These are phyloP conservation scores for Stephania japonica DNA, from an alignment of 164 flowering plant species.

Conservation along the genomic window DNA sequence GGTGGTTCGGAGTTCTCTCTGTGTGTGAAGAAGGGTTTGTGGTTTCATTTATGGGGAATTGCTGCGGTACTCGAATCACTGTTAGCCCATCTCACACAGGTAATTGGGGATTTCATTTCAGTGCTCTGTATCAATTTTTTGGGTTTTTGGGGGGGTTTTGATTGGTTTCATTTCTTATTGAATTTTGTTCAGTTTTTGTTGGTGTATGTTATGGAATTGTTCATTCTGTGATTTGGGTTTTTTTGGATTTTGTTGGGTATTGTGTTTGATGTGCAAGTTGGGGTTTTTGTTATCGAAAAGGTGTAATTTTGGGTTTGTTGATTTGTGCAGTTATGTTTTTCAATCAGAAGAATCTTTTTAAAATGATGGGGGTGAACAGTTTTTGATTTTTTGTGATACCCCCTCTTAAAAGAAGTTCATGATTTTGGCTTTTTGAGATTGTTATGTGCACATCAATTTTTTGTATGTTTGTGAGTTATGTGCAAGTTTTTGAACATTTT, in stretches of 20 bases:
- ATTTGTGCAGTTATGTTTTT: not conserved
- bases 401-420: not conserved
- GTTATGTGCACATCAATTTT: not conserved
- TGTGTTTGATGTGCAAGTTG: not conserved
- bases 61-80: slow-evolving; percentile 59
- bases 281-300: no score
- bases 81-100: slow-evolving; percentile 57
- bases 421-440: not conserved
- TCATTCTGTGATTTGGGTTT: not conserved
- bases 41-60: slow-evolving; percentile 51
- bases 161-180: not conserved
- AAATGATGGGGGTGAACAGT: not conserved
- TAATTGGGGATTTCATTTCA: slow-evolving; percentile 12
- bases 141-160: not conserved
- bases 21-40: not conserved
- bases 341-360: not conserved
- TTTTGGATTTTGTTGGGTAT: not conserved
- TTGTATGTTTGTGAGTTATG: not conserved
- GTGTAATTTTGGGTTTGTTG: not conserved
- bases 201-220: not conserved
- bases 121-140: not conserved
- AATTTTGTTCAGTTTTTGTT: not conserved
- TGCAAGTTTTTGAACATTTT: no score
- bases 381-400: not conserved
- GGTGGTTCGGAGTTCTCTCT: no score